These are phyloP conservation scores for Yueomyces sinensis DNA, from an alignment of 805 yeast genomes.

Conservation along the genomic window DNA sequence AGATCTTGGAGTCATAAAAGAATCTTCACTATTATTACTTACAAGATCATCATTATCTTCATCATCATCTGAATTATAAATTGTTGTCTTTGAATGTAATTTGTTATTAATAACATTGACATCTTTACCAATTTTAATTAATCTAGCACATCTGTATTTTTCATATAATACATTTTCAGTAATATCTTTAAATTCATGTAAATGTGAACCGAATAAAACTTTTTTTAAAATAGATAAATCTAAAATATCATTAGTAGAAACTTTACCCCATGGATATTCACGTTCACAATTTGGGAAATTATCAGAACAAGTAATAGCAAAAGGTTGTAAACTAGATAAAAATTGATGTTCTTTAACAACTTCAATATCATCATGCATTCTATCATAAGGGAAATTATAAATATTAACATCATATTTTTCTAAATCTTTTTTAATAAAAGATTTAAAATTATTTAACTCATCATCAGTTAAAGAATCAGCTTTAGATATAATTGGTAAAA, in stretches of 20 bases:
- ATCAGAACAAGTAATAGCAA: conserved; percentile 59
- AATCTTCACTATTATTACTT: neutral
- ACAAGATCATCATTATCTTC: neutral
- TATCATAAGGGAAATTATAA: conserved; percentile 59
- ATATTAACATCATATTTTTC: conserved; percentile 62
- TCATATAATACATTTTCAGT: conserved; percentile 69
- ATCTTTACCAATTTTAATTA: conserved; percentile 12
- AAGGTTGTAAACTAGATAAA: conserved; percentile 56
- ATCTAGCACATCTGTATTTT: conserved; percentile 64
- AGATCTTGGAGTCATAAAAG: neutral
- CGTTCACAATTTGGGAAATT: conserved; percentile 44
- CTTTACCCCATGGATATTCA: conserved; percentile 64
- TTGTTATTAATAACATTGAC: neutral
- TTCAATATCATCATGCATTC: conserved; percentile 59
- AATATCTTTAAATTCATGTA: conserved; percentile 67
- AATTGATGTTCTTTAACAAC: conserved; percentile 55
- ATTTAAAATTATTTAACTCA: conserved; percentile 48
- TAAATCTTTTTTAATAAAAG: conserved; percentile 47
- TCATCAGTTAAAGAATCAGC: conserved; percentile 57
- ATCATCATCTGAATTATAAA: neutral
- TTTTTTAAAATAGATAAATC: conserved; percentile 48
- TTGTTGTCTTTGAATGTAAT: neutral
- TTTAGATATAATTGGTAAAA: conserved; percentile 55
- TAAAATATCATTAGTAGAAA: conserved; percentile 38
- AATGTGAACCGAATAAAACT: conserved; percentile 70